These are phyloP conservation scores for Amphirosellinia nigrospora DNA, from an alignment of 495 filamentous ascomycete genomes.

Conservation along the genomic window DNA sequence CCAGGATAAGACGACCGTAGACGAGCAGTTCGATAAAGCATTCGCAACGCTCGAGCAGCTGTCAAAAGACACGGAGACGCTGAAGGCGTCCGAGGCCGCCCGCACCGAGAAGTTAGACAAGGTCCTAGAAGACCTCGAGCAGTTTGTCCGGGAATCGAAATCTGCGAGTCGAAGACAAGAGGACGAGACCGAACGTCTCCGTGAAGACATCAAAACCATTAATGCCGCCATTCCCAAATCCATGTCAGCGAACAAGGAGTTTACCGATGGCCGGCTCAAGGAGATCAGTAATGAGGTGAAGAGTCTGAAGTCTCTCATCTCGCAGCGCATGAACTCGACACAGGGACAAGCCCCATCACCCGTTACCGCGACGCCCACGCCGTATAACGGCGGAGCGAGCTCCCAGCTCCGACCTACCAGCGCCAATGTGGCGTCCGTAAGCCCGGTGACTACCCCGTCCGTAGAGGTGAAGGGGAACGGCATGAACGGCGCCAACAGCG, in stretches of 20 bases:
- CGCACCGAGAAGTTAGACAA: slow-evolving; percentile 85
- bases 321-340: slow-evolving; percentile 71
- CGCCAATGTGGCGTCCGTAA: slow-evolving; percentile 39
- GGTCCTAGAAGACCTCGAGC: slow-evolving; percentile 82
- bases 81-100: slow-evolving; percentile 84
- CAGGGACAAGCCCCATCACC: slow-evolving; percentile 36
- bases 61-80: slow-evolving; percentile 80
- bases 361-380: slow-evolving; percentile 30
- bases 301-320: slow-evolving; percentile 87
- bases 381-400: slow-evolving; percentile 34
- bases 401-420: slow-evolving; percentile 47
- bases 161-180: slow-evolving; percentile 77
- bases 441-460: slow-evolving; percentile 37
- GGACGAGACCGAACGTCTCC: slow-evolving; percentile 80
- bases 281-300: slow-evolving; percentile 88
- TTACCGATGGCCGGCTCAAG: slow-evolving; percentile 77
- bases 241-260: slow-evolving; percentile 82
- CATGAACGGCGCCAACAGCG: slow-evolving; percentile 17
- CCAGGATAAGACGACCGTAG: slow-evolving; percentile 88
- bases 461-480: slow-evolving; percentile 42
- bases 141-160: slow-evolving; percentile 80
- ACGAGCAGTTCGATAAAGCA: slow-evolving; percentile 88
- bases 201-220: slow-evolving; percentile 83
- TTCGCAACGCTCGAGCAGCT: slow-evolving; percentile 93
- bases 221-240: slow-evolving; percentile 87